Evolutionary conservation across 768 basidiomycete genomes (phyloP).

Genomic region (Hydnum rufescens): DNA sequence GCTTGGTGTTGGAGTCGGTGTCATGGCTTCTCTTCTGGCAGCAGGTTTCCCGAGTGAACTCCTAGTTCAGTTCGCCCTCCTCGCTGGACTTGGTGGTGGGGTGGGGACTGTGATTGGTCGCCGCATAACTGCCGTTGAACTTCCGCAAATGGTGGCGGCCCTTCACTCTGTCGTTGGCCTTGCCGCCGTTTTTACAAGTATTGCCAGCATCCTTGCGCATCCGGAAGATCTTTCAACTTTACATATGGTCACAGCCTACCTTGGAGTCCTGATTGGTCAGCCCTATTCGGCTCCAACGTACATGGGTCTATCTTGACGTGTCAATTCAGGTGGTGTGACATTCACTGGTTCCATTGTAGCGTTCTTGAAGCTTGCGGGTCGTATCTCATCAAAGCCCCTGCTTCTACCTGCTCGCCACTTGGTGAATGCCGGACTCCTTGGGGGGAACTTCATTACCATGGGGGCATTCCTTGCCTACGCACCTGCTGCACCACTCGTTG

Average conservation of each 20-base stretch:
- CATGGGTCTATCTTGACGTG: neutral
- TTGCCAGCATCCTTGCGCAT: conserved; percentile 50
- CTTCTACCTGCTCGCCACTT: conserved; percentile 59
- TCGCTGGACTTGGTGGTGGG: conserved; percentile 53
- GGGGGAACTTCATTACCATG: conserved; percentile 52
- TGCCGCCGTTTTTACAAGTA: conserved; percentile 72
- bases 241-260: conserved; percentile 68
- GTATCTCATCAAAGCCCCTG: conserved; percentile 56
- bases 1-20: conserved; percentile 64
- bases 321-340: conserved; percentile 35
- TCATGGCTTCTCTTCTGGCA: conserved; percentile 60
- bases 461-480: conserved; percentile 54
- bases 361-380: conserved; percentile 70
- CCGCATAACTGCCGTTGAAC: conserved; percentile 69
- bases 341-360: conserved; percentile 83
- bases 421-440: conserved; percentile 50
- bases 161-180: conserved; percentile 80
- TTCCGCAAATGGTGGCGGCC: conserved; percentile 68
- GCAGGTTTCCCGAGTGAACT: conserved; percentile 64
- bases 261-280: conserved; percentile 59
- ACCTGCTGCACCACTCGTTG: conserved; percentile 49
- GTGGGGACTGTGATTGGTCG: conserved; percentile 58
- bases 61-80: conserved; percentile 56
- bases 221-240: conserved; percentile 42
- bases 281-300: neutral